phyloP scores from a whole-genome alignment of 2,329 filamentous ascomycete species.

The Talaromyces atroroseus region DNA sequence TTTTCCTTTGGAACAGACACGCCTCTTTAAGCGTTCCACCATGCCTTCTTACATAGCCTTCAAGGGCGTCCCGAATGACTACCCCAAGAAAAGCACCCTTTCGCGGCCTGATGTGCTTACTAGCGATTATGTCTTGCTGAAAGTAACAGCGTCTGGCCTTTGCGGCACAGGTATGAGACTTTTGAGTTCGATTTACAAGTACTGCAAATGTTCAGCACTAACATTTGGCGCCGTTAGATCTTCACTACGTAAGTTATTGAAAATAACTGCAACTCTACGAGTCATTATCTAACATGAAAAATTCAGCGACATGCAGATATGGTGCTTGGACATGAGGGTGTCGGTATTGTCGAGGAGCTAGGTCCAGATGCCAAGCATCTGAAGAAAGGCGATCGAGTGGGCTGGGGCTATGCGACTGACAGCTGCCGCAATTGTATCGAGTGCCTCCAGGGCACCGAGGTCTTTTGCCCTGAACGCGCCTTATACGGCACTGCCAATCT shows the following conservation, averaged over 20 bases:
- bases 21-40: neutral
- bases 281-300: neutral
- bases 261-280: neutral
- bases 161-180: conserved; percentile 16
- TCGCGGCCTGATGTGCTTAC: conserved; percentile 1
- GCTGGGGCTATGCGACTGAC: conserved; percentile 56
- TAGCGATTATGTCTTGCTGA: conserved; percentile 16
- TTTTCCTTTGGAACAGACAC: neutral
- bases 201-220: neutral
- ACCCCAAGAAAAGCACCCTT: conserved; percentile 1
- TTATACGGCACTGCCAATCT: conserved; percentile 31
- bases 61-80: conserved; percentile 1
- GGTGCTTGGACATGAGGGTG: conserved; percentile 59
- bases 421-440: conserved; percentile 47
- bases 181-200: neutral
- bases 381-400: conserved; percentile 58
- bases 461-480: conserved; percentile 30
- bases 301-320: conserved; percentile 13
- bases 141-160: conserved; percentile 20
- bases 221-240: conserved; percentile 9
- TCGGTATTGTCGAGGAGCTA: conserved; percentile 53
- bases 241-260: conserved; percentile 15
- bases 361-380: conserved; percentile 44
- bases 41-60: conserved; percentile 7
- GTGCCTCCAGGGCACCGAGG: conserved; percentile 34